A percentile compares a stretch with the other conserved stretches of the same genome.
Evolutionary conservation across 345 rosid genomes (phyloP).

Genomic region (Gossypium turneri): DNA sequence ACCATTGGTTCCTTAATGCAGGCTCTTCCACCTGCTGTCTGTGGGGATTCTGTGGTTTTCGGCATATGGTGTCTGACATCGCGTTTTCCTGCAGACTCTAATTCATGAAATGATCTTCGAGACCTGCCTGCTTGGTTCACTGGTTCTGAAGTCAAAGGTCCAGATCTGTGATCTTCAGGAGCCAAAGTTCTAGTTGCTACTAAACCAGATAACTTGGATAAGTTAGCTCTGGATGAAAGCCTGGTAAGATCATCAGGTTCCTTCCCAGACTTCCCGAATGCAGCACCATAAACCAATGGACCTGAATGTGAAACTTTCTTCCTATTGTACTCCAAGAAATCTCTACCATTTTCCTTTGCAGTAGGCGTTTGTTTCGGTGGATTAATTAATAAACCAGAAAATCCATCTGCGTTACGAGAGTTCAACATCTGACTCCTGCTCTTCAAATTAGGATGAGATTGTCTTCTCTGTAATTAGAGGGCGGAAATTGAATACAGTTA

Average conservation of each 20-base stretch:
- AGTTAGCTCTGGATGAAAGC: conserved; percentile 29
- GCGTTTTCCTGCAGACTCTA: conserved; percentile 29
- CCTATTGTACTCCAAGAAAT: conserved; percentile 27
- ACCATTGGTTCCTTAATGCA: conserved; percentile 42
- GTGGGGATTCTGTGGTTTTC: conserved; percentile 31
- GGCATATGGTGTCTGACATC: conserved; percentile 26
- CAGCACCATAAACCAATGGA: conserved; percentile 41
- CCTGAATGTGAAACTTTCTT: conserved; percentile 55
- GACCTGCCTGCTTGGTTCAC: conserved; percentile 25
- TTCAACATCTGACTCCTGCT: conserved; percentile 30
- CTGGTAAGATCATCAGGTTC: conserved; percentile 27
- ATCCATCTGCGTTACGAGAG: conserved; percentile 30
- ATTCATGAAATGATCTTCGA: conserved; percentile 24
- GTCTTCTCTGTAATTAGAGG: conserved; percentile 36
- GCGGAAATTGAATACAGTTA: not conserved
- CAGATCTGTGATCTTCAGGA: conserved; percentile 28
- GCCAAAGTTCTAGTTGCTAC: conserved; percentile 41
- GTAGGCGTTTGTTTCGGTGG: conserved; percentile 32
- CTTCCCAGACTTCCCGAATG: conserved; percentile 33
- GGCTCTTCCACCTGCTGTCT: conserved; percentile 30
- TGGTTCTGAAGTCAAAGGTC: conserved; percentile 26
- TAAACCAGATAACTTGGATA: conserved; percentile 42
- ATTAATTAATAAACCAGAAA: conserved; percentile 38
- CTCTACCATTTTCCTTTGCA: conserved; percentile 37
- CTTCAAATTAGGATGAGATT: conserved; percentile 22